phyloP scores from a whole-genome alignment of 164 flowering plant genomes.

The Kalanchoe fedtschenkoi region DNA sequence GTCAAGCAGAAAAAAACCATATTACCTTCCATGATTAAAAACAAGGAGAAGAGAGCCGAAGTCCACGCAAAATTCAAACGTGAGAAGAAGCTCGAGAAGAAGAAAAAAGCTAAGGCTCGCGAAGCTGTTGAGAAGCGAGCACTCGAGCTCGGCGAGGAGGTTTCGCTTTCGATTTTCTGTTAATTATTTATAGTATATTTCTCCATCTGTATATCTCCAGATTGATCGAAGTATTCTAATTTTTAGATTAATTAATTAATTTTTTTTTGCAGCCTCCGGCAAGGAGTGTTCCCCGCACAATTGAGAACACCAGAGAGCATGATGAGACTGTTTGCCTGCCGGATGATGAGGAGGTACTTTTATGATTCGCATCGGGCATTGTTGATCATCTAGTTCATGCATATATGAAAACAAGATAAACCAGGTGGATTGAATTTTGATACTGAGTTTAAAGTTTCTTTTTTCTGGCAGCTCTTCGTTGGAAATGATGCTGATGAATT shows the following conservation, averaged over 20 bases:
- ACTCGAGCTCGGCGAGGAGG: constrained; percentile 88
- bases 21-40: constrained; percentile 64
- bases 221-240: no score
- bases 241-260: no score
- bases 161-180: no score
- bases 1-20: constrained; percentile 22
- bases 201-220: no score
- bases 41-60: constrained; percentile 70
- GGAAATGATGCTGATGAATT: constrained; percentile 86
- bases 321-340: constrained; percentile 85
- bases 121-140: constrained; percentile 68
- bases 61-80: constrained; percentile 72
- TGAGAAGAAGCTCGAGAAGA: constrained; percentile 79
- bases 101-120: constrained; percentile 54
- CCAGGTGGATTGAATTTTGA: no score
- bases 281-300: constrained; percentile 54
- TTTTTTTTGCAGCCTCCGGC: no score
- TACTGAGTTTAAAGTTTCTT: no score
- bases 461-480: no score
- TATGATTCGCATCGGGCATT: no score
- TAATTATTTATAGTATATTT: no score
- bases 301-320: constrained; percentile 76
- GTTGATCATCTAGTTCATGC: no score
- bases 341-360: constrained; percentile 91
- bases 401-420: no score